Base-by-base conservation (phyloP, 2,329 filamentous ascomycete species). In the Alternaria gaisen region DNA sequence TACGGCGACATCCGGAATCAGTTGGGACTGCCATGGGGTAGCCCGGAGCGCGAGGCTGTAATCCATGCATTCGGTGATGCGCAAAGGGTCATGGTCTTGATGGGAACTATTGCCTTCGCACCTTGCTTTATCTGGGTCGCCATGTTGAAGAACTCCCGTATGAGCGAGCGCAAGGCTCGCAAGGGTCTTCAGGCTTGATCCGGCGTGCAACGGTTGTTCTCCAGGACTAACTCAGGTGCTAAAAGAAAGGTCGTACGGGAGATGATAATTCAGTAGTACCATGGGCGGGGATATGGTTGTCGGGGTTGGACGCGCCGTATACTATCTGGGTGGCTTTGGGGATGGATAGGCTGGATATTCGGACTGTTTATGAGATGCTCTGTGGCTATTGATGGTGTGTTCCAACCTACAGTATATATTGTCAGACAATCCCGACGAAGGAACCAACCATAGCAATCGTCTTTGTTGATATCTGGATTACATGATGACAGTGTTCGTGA, bases 1-100 rank as follows among this genome's bases (percentile, higher is more conserved):
- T 68, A 64, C 63, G 80, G 82, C 26, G 81, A 82, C 68, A 68
- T 89, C 20, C 79, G 79, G 1, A 79, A 78, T 3, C 88, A 90
- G 63, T 72, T 88, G n/a, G 73, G 70, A 5, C 87, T 86, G 64
- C 74, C 78, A 0, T 67, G 80, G 34, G 86, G 85, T 1, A 82
- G 76, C 2, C 76, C 80, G 0, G 82, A 81, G 24, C 74, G 87
- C 6, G 69, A 78, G 5, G 78, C 74, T 8, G 72, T 78, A 50
- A 60, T 73, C 8, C 51, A 58, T n/a, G 74, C 77, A 2, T 80
- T 78, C 42, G 65, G 61, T 10, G 67, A 71, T 54, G 67, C 70
- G 7, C 77, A 79, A 60, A 69, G 62, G 43, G 51, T 67, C 32
- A 77, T 78, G 73, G 53, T 73, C 1, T 70, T 75, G 61, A 67